Evolutionary conservation across 257 asterid species (phyloP).

Genomic region (Nicotiana paniculata): DNA sequence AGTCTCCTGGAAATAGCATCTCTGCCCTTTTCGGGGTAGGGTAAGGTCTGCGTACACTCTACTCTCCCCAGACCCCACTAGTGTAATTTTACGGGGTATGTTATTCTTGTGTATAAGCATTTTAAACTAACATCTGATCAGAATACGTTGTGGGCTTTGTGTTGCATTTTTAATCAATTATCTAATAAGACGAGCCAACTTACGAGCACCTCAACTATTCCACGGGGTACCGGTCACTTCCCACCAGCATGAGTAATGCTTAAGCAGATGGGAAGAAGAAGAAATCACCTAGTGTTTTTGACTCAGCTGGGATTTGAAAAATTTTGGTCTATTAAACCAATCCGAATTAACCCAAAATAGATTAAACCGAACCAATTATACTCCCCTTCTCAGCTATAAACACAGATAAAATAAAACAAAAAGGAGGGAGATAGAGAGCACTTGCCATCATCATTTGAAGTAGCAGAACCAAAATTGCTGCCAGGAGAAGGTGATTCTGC

Average conservation of each 20-base stretch:
- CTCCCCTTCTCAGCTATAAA: neutral
- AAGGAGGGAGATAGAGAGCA: neutral
- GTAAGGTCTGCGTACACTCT: too few species aligned
- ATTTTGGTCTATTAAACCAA: neutral
- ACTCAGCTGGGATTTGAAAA: too few species aligned
- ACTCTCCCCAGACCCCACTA: too few species aligned
- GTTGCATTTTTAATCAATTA: neutral
- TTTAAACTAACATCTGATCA: neutral
- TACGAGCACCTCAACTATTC: too few species aligned
- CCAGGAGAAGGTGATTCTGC: constrained; percentile 83
- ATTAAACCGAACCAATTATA: neutral
- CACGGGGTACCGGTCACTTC: too few species aligned
- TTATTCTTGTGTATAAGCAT: too few species aligned
- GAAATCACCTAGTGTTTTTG: too few species aligned
- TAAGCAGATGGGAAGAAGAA: too few species aligned
- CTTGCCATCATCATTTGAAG: constrained; percentile 83
- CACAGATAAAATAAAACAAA: neutral
- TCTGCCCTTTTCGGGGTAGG: too few species aligned
- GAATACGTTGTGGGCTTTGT: neutral
- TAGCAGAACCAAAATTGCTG: constrained; percentile 77
- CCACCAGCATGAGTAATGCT: too few species aligned
- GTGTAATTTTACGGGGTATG: too few species aligned
- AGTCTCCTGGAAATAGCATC: too few species aligned
- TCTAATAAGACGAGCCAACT: neutral
- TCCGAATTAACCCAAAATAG: neutral